Percentiles rank a stretch among this genome's conserved stretches.
phyloP scores from a whole-genome alignment of 2,329 filamentous ascomycete species.

The Dothideomycetes sp. region DNA sequence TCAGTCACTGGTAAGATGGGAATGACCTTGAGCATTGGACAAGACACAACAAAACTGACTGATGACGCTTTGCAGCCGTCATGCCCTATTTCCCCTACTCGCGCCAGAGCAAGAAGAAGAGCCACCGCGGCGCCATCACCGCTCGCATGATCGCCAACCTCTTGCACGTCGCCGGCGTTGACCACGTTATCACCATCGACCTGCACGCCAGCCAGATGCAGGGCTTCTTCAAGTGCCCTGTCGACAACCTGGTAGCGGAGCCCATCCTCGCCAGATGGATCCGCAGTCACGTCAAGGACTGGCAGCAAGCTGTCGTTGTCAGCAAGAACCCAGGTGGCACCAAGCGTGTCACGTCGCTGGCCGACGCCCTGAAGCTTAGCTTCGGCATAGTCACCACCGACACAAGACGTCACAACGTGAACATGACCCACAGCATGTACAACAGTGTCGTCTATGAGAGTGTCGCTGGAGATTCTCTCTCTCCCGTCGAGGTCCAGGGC shows the following conservation, averaged over 20 bases:
- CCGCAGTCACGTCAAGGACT: constrained; percentile 73
- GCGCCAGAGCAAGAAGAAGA: constrained; percentile 98
- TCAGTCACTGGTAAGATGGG: constrained; percentile 73
- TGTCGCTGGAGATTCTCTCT: constrained; percentile 18
- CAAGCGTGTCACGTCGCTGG: constrained; percentile 90
- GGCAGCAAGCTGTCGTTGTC: constrained; percentile 88
- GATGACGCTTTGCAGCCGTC: constrained; percentile 50
- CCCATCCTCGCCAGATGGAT: constrained; percentile 95
- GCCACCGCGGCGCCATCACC: constrained; percentile 89
- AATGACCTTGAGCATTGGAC: no score
- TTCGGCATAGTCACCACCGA: constrained; percentile 95
- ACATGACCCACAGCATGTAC: constrained; percentile 50
- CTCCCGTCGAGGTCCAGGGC: constrained; percentile 15
- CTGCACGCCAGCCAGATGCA: constrained; percentile 94
- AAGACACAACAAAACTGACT: no score
- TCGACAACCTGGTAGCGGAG: constrained; percentile 95
- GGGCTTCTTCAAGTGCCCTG: constrained; percentile 95
- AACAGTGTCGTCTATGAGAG: constrained; percentile 65
- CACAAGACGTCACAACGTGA: constrained; percentile 41
- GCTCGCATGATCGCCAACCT: constrained; percentile 96
- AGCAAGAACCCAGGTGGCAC: constrained; percentile 98
- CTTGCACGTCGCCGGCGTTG: constrained; percentile 83
- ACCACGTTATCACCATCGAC: constrained; percentile 96
- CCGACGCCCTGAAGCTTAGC: constrained; percentile 91
- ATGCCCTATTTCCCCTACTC: constrained; percentile 98